phyloP scores from a whole-genome alignment of 2,329 filamentous ascomycete genomes.

The Fusarium albidum region DNA sequence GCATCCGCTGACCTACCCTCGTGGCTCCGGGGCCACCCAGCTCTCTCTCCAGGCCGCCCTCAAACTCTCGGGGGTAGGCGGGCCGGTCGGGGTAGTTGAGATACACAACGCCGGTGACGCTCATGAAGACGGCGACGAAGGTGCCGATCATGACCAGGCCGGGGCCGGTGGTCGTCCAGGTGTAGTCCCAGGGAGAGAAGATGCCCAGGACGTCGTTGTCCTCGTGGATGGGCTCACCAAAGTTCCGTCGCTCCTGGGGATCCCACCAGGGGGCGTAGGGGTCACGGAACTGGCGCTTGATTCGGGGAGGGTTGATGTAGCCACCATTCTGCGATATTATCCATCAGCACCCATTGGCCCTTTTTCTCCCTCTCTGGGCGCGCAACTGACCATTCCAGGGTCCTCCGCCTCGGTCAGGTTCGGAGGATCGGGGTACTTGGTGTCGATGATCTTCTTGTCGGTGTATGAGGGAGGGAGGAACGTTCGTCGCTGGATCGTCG shows the following conservation, averaged over 20 bases:
- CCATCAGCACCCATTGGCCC: constrained; percentile 33
- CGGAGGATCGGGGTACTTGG: constrained; percentile 60
- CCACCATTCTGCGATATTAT: constrained; percentile 73
- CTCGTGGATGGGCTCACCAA: constrained; percentile 94
- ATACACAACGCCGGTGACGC: constrained; percentile 73
- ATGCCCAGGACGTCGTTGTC: constrained; percentile 93
- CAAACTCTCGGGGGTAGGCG: constrained; percentile 74
- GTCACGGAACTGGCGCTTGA: constrained; percentile 93
- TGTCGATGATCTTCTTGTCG: constrained; percentile 56
- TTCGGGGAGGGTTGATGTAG: constrained; percentile 78
- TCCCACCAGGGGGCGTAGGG: constrained; percentile 97
- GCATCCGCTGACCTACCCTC: constrained; percentile 62
- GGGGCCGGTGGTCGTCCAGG: constrained; percentile 76
- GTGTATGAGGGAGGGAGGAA: constrained; percentile 62
- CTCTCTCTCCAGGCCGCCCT: constrained; percentile 76
- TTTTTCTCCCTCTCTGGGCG: constrained; percentile 4
- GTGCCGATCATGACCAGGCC: constrained; percentile 72
- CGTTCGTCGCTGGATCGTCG: constrained; percentile 64
- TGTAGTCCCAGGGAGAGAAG: constrained; percentile 90
- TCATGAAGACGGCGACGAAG: constrained; percentile 71
- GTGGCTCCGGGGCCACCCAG: constrained; percentile 74
- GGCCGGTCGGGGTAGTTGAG: constrained; percentile 76
- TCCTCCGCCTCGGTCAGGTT: constrained; percentile 67
- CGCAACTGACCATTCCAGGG: constrained; percentile 66
- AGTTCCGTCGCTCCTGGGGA: constrained; percentile 96